Base-by-base conservation (phyloP, 257 asterid genomes). In the Nicotiana tabacum region DNA sequence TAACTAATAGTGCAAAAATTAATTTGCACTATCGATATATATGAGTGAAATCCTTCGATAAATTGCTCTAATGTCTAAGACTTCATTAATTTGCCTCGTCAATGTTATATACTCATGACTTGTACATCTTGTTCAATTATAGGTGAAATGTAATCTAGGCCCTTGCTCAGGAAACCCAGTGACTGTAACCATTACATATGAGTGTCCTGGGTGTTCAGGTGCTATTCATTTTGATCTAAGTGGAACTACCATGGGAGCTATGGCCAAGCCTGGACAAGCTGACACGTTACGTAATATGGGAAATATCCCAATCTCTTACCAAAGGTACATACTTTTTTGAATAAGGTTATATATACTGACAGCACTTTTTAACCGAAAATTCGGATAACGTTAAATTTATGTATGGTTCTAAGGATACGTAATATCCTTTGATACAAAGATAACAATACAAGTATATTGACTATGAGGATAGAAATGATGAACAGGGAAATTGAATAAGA, bases 91-190 rank as follows among this genome's bases (percentile, higher is more conserved):
- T 21, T 21, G 24, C 24, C 24, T 21, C 24, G 24, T 21, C 24
- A 21, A 21, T 21, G 24, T 21, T 21, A 21, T 21, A 21, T 21
- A 21, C 24, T 21, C 24, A 21, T 21, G 4, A 33, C 29, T 4
- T 18, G 2, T 18, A 72, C 2, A 4, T 72, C 3, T 3, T 21
- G 7, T 21, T 21, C 12, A 46, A 43, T 72, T 72, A n/a, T 24
- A 72, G 79, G 79, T 72, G 58, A 6, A 3, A 13, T 35, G 64
- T n/a, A 53, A 85, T 68, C n/a, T 67, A 4, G 83, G 2, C 61
- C 78, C 86, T 1, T 87, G 91, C 43, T 87, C 90, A 0, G 90
- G 89, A 9, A 77, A 33, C 0, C 85, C 89, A 18, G 83, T 89
- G 15, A 87, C n/a, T 0, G 84, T 85, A 3, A 86, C 83, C 9